phyloP scores from a whole-genome alignment of 768 basidiomycete genomes.

The Floccularia luteovirens region DNA sequence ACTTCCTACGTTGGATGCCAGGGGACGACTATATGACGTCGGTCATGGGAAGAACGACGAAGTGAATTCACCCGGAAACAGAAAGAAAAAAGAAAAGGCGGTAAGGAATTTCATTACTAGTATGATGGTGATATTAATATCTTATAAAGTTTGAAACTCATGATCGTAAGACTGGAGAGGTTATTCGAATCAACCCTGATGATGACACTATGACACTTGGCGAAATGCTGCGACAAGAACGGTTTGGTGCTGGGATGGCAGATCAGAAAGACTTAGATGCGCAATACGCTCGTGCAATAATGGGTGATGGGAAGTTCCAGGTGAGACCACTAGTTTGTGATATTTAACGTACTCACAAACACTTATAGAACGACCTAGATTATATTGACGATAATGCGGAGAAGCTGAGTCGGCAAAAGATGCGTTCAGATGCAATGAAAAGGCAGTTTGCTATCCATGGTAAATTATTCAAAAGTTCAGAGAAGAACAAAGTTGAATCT shows the following conservation, averaged over 20 bases:
- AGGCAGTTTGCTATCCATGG: constrained; percentile 95
- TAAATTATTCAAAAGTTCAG: constrained; percentile 16
- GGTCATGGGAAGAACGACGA: constrained; percentile 69
- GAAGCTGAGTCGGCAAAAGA: constrained; percentile 84
- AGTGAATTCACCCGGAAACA: constrained; percentile 52
- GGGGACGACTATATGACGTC: constrained; percentile 85
- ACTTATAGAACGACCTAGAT: constrained; percentile 69
- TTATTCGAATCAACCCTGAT: constrained; percentile 84
- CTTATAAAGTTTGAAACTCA: constrained; percentile 70
- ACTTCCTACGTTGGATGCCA: constrained; percentile 81
- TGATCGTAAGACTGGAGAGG: constrained; percentile 84
- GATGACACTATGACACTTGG: constrained; percentile 83
- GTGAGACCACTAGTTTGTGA: constrained; percentile 26
- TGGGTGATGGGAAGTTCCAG: constrained; percentile 83
- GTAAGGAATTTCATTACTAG: constrained; percentile 21
- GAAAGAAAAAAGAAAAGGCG: constrained; percentile 75
- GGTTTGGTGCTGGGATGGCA: constrained; percentile 79
- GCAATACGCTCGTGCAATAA: constrained; percentile 82
- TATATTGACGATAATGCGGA: constrained; percentile 98
- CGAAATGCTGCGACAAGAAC: constrained; percentile 90
- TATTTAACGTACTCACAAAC: not conserved
- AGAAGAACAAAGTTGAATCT: not conserved
- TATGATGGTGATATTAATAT: constrained; percentile 1
- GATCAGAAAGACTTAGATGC: constrained; percentile 92
- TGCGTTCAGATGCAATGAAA: constrained; percentile 95